Conservation (phyloP, 75 land plant genomes). For the Picea sitchensis region DNA sequence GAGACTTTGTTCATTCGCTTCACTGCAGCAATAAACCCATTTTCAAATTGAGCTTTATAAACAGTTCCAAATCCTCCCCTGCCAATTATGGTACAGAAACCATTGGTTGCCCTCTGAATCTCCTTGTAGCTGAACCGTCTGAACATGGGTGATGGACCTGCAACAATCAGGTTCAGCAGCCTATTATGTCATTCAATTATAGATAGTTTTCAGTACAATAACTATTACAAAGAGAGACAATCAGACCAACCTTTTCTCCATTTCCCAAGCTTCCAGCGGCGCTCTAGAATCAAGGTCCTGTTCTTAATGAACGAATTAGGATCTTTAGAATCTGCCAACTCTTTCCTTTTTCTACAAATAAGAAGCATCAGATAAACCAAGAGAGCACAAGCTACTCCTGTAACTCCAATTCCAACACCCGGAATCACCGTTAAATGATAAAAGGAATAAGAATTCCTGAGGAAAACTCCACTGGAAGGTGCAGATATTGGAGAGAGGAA, state of each 20-base stretch:
- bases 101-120: constrained; percentile 66
- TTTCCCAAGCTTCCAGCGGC: constrained; percentile 22
- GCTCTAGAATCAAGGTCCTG: constrained; percentile 5
- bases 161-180: not conserved
- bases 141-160: constrained; percentile 64
- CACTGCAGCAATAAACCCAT: constrained; percentile 75
- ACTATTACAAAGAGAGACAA: constrained; percentile 1
- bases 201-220: not conserved
- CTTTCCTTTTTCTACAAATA: constrained; percentile 48
- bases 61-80: constrained; percentile 93
- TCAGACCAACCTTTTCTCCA: constrained; percentile 47
- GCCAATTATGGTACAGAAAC: constrained; percentile 70
- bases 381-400: constrained; percentile 34
- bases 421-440: constrained; percentile 53
- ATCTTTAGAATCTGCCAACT: constrained; percentile 24
- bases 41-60: constrained; percentile 66
- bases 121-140: constrained; percentile 66
- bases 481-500: not conserved
- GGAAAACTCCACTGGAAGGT: not conserved
- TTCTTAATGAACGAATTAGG: constrained; percentile 19
- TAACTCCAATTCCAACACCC: constrained; percentile 56
- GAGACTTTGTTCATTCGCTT: constrained; percentile 74
- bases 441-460: constrained; percentile 20
- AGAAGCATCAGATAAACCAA: constrained; percentile 48
- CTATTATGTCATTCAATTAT: not conserved